These are phyloP conservation scores for Bertia moriformis DNA, from an alignment of 2,329 filamentous ascomycete genomes.

Conservation along the genomic window DNA sequence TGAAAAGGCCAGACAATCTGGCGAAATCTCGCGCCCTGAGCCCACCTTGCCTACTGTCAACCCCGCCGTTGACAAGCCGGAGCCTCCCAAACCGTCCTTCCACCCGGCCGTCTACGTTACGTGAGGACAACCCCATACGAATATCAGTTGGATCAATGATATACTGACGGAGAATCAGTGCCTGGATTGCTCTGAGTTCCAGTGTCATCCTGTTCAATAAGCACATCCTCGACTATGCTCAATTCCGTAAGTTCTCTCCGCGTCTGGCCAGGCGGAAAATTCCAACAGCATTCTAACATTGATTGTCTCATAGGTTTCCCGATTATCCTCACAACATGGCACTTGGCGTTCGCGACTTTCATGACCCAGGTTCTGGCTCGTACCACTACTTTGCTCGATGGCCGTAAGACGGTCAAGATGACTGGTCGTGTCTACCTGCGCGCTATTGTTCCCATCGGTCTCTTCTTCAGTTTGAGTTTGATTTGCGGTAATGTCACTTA, in stretches of 20 bases:
- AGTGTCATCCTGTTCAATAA: conserved; percentile 99
- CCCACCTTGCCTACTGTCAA: conserved; percentile 68
- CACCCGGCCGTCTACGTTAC: conserved; percentile 77
- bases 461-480: conserved; percentile 91
- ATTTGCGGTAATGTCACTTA: conserved; percentile 96
- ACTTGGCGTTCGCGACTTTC: conserved; percentile 79
- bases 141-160: conserved; percentile 5
- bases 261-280: no score
- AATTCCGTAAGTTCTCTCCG: conserved; percentile 53
- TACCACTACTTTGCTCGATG: conserved; percentile 79
- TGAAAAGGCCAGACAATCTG: conserved; percentile 74
- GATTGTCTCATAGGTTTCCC: no score
- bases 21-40: conserved; percentile 53
- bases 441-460: conserved; percentile 83
- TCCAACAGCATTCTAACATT: conserved; percentile 11
- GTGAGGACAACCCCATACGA: conserved; percentile 23
- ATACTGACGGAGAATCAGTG: conserved; percentile 28
- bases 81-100: conserved; percentile 47
- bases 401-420: conserved; percentile 93
- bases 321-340: conserved; percentile 87
- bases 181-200: conserved; percentile 85
- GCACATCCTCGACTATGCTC: conserved; percentile 76
- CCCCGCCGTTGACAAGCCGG: conserved; percentile 56
- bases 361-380: conserved; percentile 89
- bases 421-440: conserved; percentile 83